A percentile compares a stretch with the other conserved stretches of the same genome.
Evolutionary conservation across 176 grass and related monocot genomes (phyloP).

Genomic region (Chloris gayana): DNA sequence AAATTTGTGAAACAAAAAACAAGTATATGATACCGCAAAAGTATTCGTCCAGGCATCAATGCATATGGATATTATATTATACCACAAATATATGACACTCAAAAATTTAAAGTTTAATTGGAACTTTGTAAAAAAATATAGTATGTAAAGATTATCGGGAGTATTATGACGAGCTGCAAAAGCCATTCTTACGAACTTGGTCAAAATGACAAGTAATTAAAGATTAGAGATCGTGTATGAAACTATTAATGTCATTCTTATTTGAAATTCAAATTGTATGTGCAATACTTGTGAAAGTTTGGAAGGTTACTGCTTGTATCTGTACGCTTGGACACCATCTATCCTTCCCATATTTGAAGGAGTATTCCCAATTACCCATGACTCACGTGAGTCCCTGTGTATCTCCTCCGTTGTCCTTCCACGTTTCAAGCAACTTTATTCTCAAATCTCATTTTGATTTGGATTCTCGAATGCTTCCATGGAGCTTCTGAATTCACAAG

Average conservation of each 20-base stretch:
- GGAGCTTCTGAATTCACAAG: constrained; percentile 2
- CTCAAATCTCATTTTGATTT: neutral
- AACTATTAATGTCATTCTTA: neutral
- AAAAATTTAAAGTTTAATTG: no score
- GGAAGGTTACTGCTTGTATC: neutral
- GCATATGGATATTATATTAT: no score
- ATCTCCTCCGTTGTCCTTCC: neutral
- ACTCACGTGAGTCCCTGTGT: no score
- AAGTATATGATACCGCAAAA: neutral
- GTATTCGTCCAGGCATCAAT: neutral
- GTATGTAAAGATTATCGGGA: no score
- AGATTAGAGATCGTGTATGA: neutral
- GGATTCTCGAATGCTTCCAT: neutral
- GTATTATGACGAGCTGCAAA: no score
- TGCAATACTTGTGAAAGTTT: neutral
- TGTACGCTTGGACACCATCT: neutral
- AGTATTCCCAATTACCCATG: neutral
- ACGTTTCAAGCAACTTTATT: neutral
- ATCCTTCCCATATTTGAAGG: neutral
- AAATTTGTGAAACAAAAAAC: neutral
- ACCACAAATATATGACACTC: no score
- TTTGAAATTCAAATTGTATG: neutral
- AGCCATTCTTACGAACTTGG: neutral
- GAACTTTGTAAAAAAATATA: no score
- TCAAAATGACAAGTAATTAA: neutral